Percentiles rank a stretch among this genome's conserved stretches.
Evolutionary conservation across 2,329 filamentous ascomycete genomes (phyloP).

Genomic region (Hirsutella minnesotensis): DNA sequence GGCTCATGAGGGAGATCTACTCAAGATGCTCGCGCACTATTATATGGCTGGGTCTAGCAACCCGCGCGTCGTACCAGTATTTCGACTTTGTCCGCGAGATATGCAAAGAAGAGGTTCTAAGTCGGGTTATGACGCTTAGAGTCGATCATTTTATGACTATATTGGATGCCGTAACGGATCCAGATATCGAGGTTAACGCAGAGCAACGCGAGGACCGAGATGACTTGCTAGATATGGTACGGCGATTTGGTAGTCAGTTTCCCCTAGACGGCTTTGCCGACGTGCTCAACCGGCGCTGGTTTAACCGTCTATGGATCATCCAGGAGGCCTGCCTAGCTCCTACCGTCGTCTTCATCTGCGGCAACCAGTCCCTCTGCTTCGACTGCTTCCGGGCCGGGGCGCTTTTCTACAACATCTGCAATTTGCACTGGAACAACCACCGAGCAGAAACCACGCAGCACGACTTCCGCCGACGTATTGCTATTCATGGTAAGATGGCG

Average conservation of each 20-base stretch:
- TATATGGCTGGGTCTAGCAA: constrained; percentile 16
- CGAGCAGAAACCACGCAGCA: constrained; percentile 1
- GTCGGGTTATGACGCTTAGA: background rate
- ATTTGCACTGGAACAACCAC: constrained; percentile 14
- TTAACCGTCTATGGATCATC: constrained; percentile 21
- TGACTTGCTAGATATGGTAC: constrained; percentile 7
- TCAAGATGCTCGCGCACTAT: constrained; percentile 9
- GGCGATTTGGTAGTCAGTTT: constrained; percentile 9
- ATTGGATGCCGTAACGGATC: background rate
- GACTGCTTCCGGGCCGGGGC: constrained; percentile 13
- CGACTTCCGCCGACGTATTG: background rate
- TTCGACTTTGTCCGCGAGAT: constrained; percentile 5
- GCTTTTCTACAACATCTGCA: constrained; percentile 19
- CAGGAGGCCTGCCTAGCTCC: constrained; percentile 19
- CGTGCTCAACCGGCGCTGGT: constrained; percentile 17
- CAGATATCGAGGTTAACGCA: background rate
- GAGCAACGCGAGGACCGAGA: background rate
- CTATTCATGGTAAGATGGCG: background rate
- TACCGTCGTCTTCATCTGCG: constrained; percentile 14
- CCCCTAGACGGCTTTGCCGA: constrained; percentile 15
- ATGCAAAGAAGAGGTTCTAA: background rate
- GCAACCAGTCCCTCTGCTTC: constrained; percentile 11
- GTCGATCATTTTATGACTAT: background rate
- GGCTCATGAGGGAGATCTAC: constrained; percentile 19
- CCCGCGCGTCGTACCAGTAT: constrained; percentile 10